Conservation (phyloP, 805 yeast species). For the Saccharomycopsis sp. region DNA sequence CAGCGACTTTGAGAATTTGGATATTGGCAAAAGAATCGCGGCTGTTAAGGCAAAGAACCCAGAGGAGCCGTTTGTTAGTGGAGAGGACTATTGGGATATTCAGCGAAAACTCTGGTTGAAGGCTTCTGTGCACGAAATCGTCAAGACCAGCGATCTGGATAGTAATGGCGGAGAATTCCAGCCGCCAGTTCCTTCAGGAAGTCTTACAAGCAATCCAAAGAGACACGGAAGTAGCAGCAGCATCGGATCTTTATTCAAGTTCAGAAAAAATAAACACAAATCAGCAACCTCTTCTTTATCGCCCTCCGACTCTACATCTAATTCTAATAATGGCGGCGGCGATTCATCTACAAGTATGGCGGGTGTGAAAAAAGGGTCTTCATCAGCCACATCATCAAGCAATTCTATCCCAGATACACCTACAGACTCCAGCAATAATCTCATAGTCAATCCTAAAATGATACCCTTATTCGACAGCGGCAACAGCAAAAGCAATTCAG, state of each 20-base stretch:
- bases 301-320: not conserved
- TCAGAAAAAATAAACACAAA: not conserved
- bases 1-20: not conserved
- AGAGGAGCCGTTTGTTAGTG: slow-evolving; percentile 41
- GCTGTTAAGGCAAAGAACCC: not conserved
- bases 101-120: slow-evolving; percentile 64
- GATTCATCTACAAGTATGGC: not conserved
- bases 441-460: slow-evolving; percentile 1
- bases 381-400: slow-evolving; percentile 1
- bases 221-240: slow-evolving; percentile 23
- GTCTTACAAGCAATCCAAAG: slow-evolving; percentile 20
- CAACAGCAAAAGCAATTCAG: slow-evolving; percentile 11
- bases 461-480: not conserved
- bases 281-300: not conserved
- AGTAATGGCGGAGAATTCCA: not conserved
- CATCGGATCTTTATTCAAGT: not conserved
- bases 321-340: not conserved
- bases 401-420: slow-evolving; percentile 6
- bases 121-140: slow-evolving; percentile 28
- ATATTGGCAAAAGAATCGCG: not conserved
- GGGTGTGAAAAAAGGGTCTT: not conserved
- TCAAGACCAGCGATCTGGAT: slow-evolving; percentile 2
- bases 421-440: not conserved
- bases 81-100: slow-evolving; percentile 60
- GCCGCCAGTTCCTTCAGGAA: not conserved